Evolutionary conservation across 2,329 filamentous ascomycete species (phyloP), one percentile per base, ranked within the genome.

Genomic region (Alternaria arbusti): DNA sequence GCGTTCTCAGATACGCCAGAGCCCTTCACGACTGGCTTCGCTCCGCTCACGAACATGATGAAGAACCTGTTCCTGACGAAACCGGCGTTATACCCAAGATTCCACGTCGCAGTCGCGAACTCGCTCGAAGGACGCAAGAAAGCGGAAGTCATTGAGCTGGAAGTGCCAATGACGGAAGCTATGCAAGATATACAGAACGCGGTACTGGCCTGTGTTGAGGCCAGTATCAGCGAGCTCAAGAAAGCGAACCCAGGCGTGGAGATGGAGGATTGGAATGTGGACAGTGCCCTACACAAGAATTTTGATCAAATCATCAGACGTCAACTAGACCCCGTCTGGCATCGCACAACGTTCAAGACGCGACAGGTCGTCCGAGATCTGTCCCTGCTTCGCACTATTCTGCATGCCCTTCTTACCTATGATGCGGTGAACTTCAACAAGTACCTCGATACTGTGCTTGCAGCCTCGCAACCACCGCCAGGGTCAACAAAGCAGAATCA

Each of bases 251-350:
- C 89, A 1, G 94, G 94, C 3, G 84, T 99, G 7, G 95, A 98
- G 71, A 94, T 98, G 89, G 94, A 96, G 63, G 94, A 97, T 74
- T 98, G 95, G 95, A 97, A 93, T 54, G 85, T 97, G 17, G 95
- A 98, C 79, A 97, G 92, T 75, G 95, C 95, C 36, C 82, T 98
- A 64, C 91, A 97, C 69, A 92, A 91, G 75, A 97, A 94, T 73
- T 99, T 99, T 78, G 96, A 98, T 78, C 85, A 92, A 64, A 91
- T 94, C 59, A 89, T 99, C 54, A 88, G 95, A 65, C 88, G 94
- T 61, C 96, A 99, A 79, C 84, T 99, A 17, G 94, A 98, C 75
- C 94, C 95, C 5, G 94, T 98, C 62, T 99, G 96, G 96, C 96
- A 99, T 82, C 89, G 96, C 57, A 92, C 97, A 55, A 97, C 92